Percentiles rank a stretch among this genome's conserved stretches.
phyloP scores from a whole-genome alignment of 257 asterid genomes.

The Solanum infundibuliforme region DNA sequence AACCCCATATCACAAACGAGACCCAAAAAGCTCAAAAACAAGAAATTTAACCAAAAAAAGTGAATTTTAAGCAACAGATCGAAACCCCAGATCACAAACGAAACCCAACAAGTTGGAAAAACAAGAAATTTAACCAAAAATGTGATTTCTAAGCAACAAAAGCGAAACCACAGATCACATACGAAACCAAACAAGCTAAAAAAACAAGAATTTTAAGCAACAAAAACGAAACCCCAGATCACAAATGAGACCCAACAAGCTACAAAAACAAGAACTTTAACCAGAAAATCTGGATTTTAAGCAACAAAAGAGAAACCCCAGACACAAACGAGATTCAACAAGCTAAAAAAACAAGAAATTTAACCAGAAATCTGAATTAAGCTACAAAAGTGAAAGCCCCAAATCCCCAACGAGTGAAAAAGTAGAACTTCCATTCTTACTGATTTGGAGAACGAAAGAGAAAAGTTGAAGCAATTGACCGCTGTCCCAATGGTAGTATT shows the following conservation, averaged over 20 bases:
- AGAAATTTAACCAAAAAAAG: not conserved
- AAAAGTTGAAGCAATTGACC: constrained; percentile 46
- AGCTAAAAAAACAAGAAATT: not conserved
- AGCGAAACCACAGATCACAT: not conserved
- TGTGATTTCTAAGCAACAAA: not conserved
- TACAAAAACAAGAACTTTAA: not conserved
- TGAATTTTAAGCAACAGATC: not conserved
- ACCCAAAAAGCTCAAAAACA: not conserved
- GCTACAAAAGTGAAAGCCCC: not conserved
- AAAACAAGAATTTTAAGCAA: not conserved
- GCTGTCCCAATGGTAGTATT: constrained; percentile 51
- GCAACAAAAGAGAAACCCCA: not conserved
- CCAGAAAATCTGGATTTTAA: not conserved
- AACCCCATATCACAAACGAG: not conserved
- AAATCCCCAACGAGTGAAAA: not conserved
- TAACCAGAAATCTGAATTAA: not conserved
- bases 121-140: not conserved
- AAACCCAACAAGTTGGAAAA: not conserved
- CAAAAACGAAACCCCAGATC: not conserved
- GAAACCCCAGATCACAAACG: not conserved
- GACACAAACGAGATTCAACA: not conserved
- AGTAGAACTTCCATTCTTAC: constrained; percentile 4
- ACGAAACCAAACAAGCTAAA: not conserved
- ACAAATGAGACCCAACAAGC: not conserved
- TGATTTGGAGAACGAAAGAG: constrained; percentile 42